A percentile compares a stretch with the other conserved stretches of the same genome.
Evolutionary conservation across 805 yeast genomes (phyloP).

Genomic region (Metschnikowia chrysomelidarum): DNA sequence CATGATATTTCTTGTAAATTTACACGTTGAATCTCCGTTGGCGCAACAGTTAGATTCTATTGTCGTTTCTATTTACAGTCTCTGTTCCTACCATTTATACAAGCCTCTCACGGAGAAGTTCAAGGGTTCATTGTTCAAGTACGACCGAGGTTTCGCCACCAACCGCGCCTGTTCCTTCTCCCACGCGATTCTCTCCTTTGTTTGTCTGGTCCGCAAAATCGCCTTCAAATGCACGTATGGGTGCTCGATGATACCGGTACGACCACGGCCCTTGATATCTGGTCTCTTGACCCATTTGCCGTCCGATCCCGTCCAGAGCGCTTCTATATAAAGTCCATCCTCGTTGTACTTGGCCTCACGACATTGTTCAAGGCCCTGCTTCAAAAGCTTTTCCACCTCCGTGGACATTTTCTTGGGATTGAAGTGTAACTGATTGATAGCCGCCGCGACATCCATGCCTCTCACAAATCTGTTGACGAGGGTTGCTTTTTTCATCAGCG

Average conservation of each 20-base stretch:
- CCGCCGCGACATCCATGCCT: constrained; percentile 67
- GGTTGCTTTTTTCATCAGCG: constrained; percentile 88
- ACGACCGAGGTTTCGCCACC: constrained; percentile 52
- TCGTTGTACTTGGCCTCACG: constrained; percentile 55
- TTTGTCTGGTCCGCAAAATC: constrained; percentile 65
- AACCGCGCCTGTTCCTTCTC: constrained; percentile 52
- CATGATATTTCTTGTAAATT: no score
- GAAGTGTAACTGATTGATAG: constrained; percentile 92
- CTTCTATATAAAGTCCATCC: constrained; percentile 65
- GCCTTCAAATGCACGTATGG: constrained; percentile 80
- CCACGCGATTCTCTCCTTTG: constrained; percentile 56
- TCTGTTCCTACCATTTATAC: constrained; percentile 38
- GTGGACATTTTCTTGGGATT: constrained; percentile 73
- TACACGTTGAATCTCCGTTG: no score
- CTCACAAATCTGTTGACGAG: constrained; percentile 73
- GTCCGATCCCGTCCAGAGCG: constrained; percentile 91
- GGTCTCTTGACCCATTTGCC: constrained; percentile 68
- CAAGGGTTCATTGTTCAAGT: constrained; percentile 44
- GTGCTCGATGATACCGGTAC: constrained; percentile 75
- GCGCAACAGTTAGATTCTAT: no score
- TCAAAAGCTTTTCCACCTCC: constrained; percentile 74
- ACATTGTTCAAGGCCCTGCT: constrained; percentile 71
- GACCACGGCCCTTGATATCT: constrained; percentile 88
- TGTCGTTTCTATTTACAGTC: constrained; percentile 5
- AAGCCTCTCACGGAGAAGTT: constrained; percentile 41